Evolutionary conservation across 176 grass and related monocot species (phyloP), one percentile per base, ranked within the genome.

Genomic region (Dactylis glomerata): DNA sequence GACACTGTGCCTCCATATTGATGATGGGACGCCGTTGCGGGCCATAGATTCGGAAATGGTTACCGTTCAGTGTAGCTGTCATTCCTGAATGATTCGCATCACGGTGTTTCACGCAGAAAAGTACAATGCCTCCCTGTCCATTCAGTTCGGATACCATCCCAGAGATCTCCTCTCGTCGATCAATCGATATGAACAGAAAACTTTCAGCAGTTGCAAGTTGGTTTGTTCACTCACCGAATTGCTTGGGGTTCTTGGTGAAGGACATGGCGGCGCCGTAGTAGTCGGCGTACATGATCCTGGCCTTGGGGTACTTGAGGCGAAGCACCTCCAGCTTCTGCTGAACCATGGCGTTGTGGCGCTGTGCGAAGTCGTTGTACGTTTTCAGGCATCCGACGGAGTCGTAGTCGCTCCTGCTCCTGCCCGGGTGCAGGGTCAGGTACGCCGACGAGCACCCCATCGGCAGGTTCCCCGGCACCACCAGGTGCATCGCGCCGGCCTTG

Each of bases 401-500:
- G 83, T 97, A 97, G 83, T 92, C 92, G 79, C 64, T 80, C 46
- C 81, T 73, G 68, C 79, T 87, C 47, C 56, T 31, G 84, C 88
- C 86, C 2, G 84, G 64, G 83, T 90, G 93, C 34, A 92, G 23
- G 27, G 90, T 94, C 73, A 97, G 86, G 88, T 97, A 97, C 82
- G 89, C 86, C 58, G 92, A 85, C 57, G 92, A 97, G 88, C 95
- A 97, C 36, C 95, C 95, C 5, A 94, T 89, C 8, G 95, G 95
- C 28, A 97, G 86, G 84, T 92, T 92, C 56, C 90, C 95, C 14
- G 95, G 95, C 71, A 97, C 95, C 83, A 97, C 83, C 84, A 97
- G 91, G 83, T 94, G 86, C 78, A 49, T 82, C 59, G 92, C 95
- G 16, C 95, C 95, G 50, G 78, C 82, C 22, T 68, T 87, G 77